Evolutionary conservation across 495 filamentous ascomycete genomes (phyloP), one percentile per base, ranked within the genome.

Genomic region (Clavariopsis aquatica): DNA sequence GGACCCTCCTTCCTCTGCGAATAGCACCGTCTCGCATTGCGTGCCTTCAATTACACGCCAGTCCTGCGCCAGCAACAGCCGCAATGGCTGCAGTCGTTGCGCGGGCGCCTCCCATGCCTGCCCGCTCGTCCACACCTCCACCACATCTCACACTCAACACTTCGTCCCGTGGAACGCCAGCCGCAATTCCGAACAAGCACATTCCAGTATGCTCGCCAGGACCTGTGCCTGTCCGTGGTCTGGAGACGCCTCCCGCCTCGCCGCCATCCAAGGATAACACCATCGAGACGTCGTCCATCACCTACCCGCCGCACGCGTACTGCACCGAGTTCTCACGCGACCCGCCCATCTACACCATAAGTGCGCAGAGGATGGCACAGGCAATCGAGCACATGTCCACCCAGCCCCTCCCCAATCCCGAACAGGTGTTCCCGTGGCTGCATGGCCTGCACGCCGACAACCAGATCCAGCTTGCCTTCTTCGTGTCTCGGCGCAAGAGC

Each of bases 391-490:
- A 93, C 64, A 75, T 84, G 59, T 83, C 93, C 0, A 82, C 84
- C 2, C 91, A 95, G 68, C 85, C 89, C 12, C 76, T 97, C 23
- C 93, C 94, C 9, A 89, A 96, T 62, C 87, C 95, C 0, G 80
- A 84, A 10, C 82, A 85, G 63, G 87, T 96, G 68, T 98, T 97
- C 70, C 94, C 94, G n/a, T 98, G 94, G 94, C 81, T 96, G 9
- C 94, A 98, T 78, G 94, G 94, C 22, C 77, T 98, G n/a, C 93
- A 98, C 69, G 86, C 89, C 2, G 84, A 86, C 57, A 98, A 98
- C 70, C 86, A 90, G 46, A 81, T 96, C 57, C 94, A 98, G 72
- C 80, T 92, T 60, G 85, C 87, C 17, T 97, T 96, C 78, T 97
- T 98, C 76, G 84, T 85, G 58, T 84, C 88, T 19, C 85, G 91